phyloP scores from a whole-genome alignment of 2,329 filamentous ascomycete species.

The Sarocladium strictum region DNA sequence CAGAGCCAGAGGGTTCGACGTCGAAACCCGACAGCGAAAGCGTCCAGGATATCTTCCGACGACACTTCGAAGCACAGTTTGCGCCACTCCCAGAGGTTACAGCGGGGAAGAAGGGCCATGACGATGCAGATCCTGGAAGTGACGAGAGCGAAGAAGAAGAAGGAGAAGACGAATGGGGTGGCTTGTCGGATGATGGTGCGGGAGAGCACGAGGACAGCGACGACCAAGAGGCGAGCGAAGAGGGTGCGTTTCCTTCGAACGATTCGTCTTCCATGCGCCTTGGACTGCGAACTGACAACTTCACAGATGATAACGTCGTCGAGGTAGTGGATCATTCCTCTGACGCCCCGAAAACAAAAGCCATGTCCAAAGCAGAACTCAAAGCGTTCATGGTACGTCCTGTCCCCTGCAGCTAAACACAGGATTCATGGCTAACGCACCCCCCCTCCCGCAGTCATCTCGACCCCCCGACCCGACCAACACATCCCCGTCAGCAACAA shows the following conservation, averaged over 20 bases:
- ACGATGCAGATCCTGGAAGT: constrained; percentile 24
- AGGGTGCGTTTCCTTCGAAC: constrained; percentile 10
- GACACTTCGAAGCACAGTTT: constrained; percentile 86
- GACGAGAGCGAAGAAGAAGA: constrained; percentile 16
- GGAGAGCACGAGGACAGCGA: constrained; percentile 14
- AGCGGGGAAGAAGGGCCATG: constrained; percentile 22
- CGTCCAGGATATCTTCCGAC: constrained; percentile 69
- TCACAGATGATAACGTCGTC: constrained; percentile 27
- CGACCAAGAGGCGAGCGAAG: constrained; percentile 17
- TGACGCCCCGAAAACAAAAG: constrained; percentile 27
- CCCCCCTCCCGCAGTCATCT: constrained; percentile 33
- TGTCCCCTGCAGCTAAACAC: neutral
- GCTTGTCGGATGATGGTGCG: constrained; percentile 10
- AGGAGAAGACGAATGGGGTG: constrained; percentile 9
- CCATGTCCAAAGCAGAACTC: constrained; percentile 61
- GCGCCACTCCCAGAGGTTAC: constrained; percentile 53
- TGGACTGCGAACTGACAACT: neutral
- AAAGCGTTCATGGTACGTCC: constrained; percentile 68
- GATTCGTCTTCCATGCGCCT: neutral
- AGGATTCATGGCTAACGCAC: constrained; percentile 10
- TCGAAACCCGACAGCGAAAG: constrained; percentile 36
- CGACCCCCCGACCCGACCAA: constrained; percentile 36
- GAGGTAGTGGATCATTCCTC: constrained; percentile 58
- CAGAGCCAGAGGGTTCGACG: constrained; percentile 10
- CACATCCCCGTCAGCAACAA: constrained; percentile 16